Evolutionary conservation across 768 basidiomycete genomes (phyloP), one percentile per base, ranked within the genome.

Genomic region (Kwoniella heveanensis): DNA sequence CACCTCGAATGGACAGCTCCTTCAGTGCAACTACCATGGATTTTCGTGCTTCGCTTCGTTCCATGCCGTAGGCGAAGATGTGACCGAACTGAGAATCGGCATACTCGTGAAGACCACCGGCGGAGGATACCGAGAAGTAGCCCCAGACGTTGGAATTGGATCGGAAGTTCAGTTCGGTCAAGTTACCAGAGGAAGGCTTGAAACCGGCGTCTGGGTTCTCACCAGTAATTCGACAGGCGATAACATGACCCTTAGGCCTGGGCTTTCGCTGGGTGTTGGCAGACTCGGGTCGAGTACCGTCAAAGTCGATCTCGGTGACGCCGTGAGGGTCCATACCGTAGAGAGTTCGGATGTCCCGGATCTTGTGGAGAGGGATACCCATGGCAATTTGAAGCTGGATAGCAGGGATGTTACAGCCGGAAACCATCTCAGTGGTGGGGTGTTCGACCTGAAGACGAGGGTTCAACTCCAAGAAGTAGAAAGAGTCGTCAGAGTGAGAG

Each of bases 81-180:
- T 99, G 96, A 57, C 96, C 96, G 75, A 99, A 98, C 73, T 99
- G 96, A 9, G 95, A 98, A 81, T 99, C 96, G 46, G 96, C 96
- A 73, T 93, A 98, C 81, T 99, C 94, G 81, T 99, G 96, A 57
- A 99, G 86, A 80, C 95, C 96, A 79, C 96, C 96, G 10, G 94
- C 89, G 15, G 89, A 89, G 48, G 87, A 87, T 72, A 99, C 96
- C 17, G 96, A 98, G 85, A 99, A 99, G 83, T 99, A 99, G 65
- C 96, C 96, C 96, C 96, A 99, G 49, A 99, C 96, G 67, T 99
- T 99, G 49, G 92, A 97, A 81, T 90, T 96, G 26, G 94, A 97
- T 62, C 96, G 89, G 88, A 99, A 99, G 82, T 98, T 99, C 71
- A 99, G 90, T 78, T 98, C 96, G 80, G 98, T 96, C 17, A 99